Conservation (phyloP, 768 basidiomycete genomes). For the Agaricus blazei region DNA sequence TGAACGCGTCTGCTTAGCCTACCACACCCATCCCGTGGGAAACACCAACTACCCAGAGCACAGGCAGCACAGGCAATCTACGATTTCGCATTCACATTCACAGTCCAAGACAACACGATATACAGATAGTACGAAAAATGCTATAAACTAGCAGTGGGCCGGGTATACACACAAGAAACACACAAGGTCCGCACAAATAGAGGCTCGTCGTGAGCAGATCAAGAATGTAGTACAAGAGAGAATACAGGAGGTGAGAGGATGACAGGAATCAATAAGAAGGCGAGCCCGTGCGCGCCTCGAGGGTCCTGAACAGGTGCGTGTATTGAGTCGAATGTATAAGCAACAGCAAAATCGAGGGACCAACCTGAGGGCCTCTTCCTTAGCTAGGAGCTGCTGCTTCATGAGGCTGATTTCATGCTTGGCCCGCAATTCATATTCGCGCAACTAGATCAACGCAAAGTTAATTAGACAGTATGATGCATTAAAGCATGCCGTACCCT, state of each 20-base stretch:
- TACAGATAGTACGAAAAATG: neutral
- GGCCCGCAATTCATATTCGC: conserved; percentile 82
- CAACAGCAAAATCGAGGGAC: conserved; percentile 11
- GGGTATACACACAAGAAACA: conserved; percentile 7
- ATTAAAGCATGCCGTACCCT: conserved; percentile 37
- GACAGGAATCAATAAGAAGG: conserved; percentile 4
- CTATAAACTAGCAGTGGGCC: neutral
- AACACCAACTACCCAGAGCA: neutral
- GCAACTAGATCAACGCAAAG: conserved; percentile 42
- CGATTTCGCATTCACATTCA: neutral
- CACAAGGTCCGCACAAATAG: neutral
- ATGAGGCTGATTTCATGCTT: conserved; percentile 88
- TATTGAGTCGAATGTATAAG: neutral
- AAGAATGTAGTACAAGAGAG: neutral
- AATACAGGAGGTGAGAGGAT: neutral
- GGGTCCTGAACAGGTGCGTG: conserved; percentile 2
- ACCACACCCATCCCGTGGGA: neutral
- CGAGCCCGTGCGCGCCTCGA: conserved; percentile 11
- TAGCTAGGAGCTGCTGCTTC: conserved; percentile 79
- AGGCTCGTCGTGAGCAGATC: neutral
- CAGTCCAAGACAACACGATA: conserved; percentile 9
- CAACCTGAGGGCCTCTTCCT: conserved; percentile 76
- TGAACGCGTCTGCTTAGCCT: neutral
- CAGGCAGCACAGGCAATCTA: neutral
- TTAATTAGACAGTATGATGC: neutral